Evolutionary conservation across 768 basidiomycete genomes (phyloP), one percentile per base, ranked within the genome.

Genomic region (Auriscalpium microsporum): DNA sequence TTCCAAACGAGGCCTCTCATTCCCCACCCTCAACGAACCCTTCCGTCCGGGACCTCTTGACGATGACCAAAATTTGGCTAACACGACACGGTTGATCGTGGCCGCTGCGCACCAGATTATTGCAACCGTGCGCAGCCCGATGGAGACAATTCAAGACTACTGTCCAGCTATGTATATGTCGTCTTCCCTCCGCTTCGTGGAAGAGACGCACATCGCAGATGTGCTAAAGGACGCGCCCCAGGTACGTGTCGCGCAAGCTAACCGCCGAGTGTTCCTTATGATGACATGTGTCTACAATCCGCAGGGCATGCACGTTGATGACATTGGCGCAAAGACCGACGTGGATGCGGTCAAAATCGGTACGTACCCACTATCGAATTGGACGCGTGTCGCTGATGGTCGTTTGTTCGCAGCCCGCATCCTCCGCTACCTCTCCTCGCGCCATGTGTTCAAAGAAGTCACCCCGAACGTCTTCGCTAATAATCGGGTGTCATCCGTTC

Each of bases 371-470:
- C n/a, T 3, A 21, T 21, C 21, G 40, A 42, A 13, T 28, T 47
- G n/a, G 10, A 10, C 23, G 14, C 17, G 16, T 34, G 13, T 23
- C 17, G 10, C 11, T 21, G 37, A n/a, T 46, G 8, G n/a, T 16
- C n/a, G 16, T 40, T 17, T 7, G 11, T 28, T 54, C 21, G 35
- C 52, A 75, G 72, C 64, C 19, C 72, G 73, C 13, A 61, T 72
- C 48, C 58, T 77, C 8, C 70, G 75, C 23, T 68, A 67, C 44
- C 68, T 76, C 8, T 71, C 72, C 8, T 69, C 68, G 1, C 64
- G 69, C 49, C 72, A 75, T 56, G 61, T 76, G 52, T 76, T 72
- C 57, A 61, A 57, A 21, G 75, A 75, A 52, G 57, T 72, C 10
- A 54, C 50, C 16, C 72, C 72, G 0, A 60, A 74, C 55, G 66